Conservation (phyloP, 768 basidiomycete genomes). For the Suillus decipiens region DNA sequence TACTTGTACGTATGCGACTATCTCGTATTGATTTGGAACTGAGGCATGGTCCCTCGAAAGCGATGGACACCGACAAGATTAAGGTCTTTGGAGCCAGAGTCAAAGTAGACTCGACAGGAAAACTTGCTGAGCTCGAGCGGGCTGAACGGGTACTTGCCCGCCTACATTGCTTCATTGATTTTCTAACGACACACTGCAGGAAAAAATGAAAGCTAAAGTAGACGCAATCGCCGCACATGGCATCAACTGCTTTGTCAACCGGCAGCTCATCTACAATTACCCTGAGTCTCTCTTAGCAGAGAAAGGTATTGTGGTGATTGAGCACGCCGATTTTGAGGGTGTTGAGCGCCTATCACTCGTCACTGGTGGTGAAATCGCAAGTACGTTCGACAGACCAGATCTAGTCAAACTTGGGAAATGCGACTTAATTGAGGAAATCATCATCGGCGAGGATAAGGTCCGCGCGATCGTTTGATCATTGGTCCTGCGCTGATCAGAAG, state of each 20-base stretch:
- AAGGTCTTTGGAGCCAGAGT: conserved; percentile 98
- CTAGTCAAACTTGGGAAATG: conserved; percentile 90
- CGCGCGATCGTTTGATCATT: conserved; percentile 13
- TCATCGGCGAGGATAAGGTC: conserved; percentile 99
- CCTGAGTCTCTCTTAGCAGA: conserved; percentile 95
- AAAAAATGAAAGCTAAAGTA: conserved; percentile 99
- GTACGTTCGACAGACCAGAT: conserved; percentile 92
- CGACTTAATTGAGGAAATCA: conserved; percentile 96
- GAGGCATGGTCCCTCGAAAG: conserved; percentile 38
- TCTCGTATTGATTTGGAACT: neutral
- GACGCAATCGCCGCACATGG: conserved; percentile 92
- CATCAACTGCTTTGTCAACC: conserved; percentile 96
- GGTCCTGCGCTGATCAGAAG: conserved; percentile 5
- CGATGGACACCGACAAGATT: conserved; percentile 99
- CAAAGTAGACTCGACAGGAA: conserved; percentile 94
- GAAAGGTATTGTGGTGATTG: conserved; percentile 92
- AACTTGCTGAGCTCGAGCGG: conserved; percentile 97
- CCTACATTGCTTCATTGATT: no score
- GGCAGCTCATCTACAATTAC: conserved; percentile 99
- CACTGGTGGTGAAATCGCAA: conserved; percentile 96
- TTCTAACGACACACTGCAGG: conserved; percentile 47
- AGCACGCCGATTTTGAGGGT: conserved; percentile 99
- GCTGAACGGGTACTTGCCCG: conserved; percentile 91
- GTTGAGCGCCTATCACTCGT: conserved; percentile 95
- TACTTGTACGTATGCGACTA: conserved; percentile 64